Evolutionary conservation across 106 monocot genomes (phyloP), one percentile per base, ranked within the genome.

Genomic region (Dendrobium officinale): DNA sequence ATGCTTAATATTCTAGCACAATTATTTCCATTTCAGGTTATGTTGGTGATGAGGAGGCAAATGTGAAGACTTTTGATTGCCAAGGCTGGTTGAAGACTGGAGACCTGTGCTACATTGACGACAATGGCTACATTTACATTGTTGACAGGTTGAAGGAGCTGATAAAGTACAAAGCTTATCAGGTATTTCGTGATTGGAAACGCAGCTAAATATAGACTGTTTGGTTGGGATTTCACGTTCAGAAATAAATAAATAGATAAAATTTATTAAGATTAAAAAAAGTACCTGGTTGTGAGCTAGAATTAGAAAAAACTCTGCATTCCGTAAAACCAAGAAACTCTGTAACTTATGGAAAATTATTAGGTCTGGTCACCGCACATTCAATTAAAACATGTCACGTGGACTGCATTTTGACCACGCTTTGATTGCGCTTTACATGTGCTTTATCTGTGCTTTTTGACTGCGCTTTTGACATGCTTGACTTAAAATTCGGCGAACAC

Each of bases 21-120:
- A 10, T 54, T 9, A 9, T 54, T 13, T 54, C 54, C 16, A 13
- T 79, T 13, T 22, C 41, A 89, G 89, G 89, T 43, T 92, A 92
- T 42, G 55, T 92, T n/a, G 92, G 89, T 20, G 87, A 92, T 51
- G 67, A 73, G 7, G 89, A 84, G 68, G 87, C 87, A 5, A 89
- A 87, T 79, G 79, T 78, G 48, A 27, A 67, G 4, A 33, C 84
- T 5, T 84, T 92, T 59, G 80, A 76, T 70, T 75, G 81, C 0
- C 82, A 88, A 2, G 92, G 95, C 0, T 95, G 95, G 95, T 41
- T 93, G 83, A 95, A 81, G 80, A 95, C 95, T 0, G 88, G 91
- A 1, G 91, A 91, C 29, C 42, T 90, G 11, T 90, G 90, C 66
- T 91, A 88, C 79, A 72, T 91, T 19, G 84, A 91, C 42, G 44